Base-by-base conservation (phyloP, 495 filamentous ascomycete genomes). In the Podospora anserina region DNA sequence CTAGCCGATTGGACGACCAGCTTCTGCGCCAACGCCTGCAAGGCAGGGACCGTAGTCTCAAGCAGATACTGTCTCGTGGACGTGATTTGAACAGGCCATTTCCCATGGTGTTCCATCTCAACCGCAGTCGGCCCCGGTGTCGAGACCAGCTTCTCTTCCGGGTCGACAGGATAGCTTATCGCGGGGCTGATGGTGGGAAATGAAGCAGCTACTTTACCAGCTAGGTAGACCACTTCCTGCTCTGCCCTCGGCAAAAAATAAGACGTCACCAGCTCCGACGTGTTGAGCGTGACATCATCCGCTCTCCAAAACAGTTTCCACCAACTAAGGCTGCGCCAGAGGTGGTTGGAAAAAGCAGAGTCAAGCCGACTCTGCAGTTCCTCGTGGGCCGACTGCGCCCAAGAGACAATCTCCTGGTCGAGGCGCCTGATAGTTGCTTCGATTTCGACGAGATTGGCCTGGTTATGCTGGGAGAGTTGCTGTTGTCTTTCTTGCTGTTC, bases 231-330 rank as follows among this genome's bases (percentile, higher is more conserved):
- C 56, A 91, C 80, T 64, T 85, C 86, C 66, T 87, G 88, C 74
- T 97, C 94, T 0, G 93, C 88, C 18, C 84, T 82, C 2, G 84
- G 82, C 3, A 99, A 85, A 78, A 93, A 97, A n/a, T 83, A 82
- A 61, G 82, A 84, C 49, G 87, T 83, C 3, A 97, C 78, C 64
- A 97, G 88, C 68, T 96, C 91, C 2, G 88, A 87, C 1, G 90
- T 86, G 60, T 95, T 87, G 84, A 92, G 89, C 32, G 85, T 83
- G 54, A 99, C 92, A 71, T 98, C 94, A 76, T 98, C 95, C 59
- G 92, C 92, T 15, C 90, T 89, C 92, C 93, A 97, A 74, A 96
- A 89, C 15, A 99, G 87, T 75, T 96, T 96, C 91, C 92, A 98
- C 95, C 94, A 99, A 11, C 86, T 84, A 1, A 97, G 81, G 19